Evolutionary conservation across 768 basidiomycete genomes (phyloP), one percentile per base, ranked within the genome.

Genomic region (Auriscalpium vulgare): DNA sequence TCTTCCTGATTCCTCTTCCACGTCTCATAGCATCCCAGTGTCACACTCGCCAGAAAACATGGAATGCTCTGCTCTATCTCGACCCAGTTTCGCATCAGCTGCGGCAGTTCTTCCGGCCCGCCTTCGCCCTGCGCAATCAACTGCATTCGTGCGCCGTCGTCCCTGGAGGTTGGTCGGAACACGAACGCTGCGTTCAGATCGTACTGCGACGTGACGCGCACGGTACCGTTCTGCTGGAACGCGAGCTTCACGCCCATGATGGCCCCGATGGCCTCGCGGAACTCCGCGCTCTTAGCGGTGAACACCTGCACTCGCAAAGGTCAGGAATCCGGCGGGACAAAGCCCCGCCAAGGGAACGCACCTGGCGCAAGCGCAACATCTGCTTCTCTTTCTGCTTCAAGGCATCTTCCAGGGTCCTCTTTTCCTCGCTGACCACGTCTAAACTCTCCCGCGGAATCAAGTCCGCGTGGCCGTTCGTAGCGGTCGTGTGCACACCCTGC

Each of bases 231-330:
- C 14, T 88, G 89, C 65, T 90, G 90, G 67, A 97, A 97, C 1
- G 87, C 85, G 50, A 97, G 80, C 64, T 95, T 92, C 66, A 93
- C 85, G 7, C 95, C 95, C 0, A 97, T 79, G 50, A 98, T 87
- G 0, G 88, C 85, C 4, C 87, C 85, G 57, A 97, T 88, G 7
- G 93, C 86, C 66, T 95, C 91, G 40, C 90, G 82, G 75, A 98
- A 95, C 65, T 97, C 94, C 56, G 87, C 81, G 9, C 86, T 85
- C 68, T 97, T 97, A 37, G 84, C 82, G 0, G 78, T 73, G 71
- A 91, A 97, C 5, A 95, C 83, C 88, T 93, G 66, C 1, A 38
- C 1, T 46, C 23, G 11, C 19, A 37, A 34, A 40, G 10, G 44
- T 14, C n/a, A n/a, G 17, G 29, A 7, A 47, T 16, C 3, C 10